Percentiles rank a stretch among this genome's conserved stretches.
phyloP scores from a whole-genome alignment of 2,329 filamentous ascomycete species.

The Ustulina deusta region DNA sequence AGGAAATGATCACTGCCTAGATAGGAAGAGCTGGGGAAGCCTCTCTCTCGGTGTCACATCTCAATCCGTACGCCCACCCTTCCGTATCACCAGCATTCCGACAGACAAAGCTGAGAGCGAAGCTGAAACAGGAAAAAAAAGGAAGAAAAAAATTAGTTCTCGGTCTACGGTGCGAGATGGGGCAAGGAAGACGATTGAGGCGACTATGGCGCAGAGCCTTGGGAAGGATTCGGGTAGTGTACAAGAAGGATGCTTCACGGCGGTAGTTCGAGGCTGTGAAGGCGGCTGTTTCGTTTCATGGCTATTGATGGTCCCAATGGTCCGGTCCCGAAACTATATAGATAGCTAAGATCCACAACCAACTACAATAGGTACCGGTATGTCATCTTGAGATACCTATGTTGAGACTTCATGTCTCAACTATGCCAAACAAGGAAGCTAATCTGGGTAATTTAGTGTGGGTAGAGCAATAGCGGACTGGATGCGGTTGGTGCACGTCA shows the following conservation, averaged over 20 bases:
- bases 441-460: background rate
- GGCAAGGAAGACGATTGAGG: background rate
- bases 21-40: background rate
- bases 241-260: conserved; percentile 13
- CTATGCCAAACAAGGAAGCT: conserved; percentile 17
- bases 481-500: conserved; percentile 3
- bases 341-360: conserved; percentile 20
- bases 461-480: background rate
- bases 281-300: conserved; percentile 30
- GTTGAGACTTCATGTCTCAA: background rate
- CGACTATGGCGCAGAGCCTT: background rate
- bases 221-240: conserved; percentile 18
- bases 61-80: background rate
- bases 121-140: conserved; percentile 9
- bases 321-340: too few species aligned
- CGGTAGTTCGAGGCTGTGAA: conserved; percentile 30
- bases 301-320: background rate
- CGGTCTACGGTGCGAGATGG: background rate
- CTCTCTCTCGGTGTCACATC: conserved; percentile 8
- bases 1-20: background rate
- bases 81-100: background rate
- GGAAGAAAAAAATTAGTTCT: background rate
- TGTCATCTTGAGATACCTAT: background rate
- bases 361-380: background rate
- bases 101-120: background rate